Conservation (phyloP, 495 filamentous ascomycete genomes). For the Thozetella sp. region DNA sequence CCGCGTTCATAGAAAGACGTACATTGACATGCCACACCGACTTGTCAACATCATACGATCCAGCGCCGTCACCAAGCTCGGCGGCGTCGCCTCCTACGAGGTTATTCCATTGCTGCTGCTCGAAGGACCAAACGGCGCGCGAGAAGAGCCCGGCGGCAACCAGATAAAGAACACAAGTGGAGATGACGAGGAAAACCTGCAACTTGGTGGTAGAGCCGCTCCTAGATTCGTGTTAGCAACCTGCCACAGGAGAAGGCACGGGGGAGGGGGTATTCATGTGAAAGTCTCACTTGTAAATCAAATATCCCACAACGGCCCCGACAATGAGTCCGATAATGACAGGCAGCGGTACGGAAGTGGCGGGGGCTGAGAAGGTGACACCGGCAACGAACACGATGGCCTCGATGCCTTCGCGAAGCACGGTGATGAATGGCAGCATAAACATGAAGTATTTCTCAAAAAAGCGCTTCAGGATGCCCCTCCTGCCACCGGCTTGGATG, state of each 20-base stretch:
- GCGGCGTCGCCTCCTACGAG: constrained; percentile 70
- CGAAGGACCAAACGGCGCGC: constrained; percentile 71
- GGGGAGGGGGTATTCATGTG: too few species aligned
- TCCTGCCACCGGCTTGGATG: constrained; percentile 27
- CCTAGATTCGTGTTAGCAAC: constrained; percentile 22
- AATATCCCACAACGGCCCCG: constrained; percentile 64
- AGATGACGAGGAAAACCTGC: constrained; percentile 78
- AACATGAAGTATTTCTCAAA: constrained; percentile 83
- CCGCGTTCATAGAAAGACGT: constrained; percentile 25
- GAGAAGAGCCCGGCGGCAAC: constrained; percentile 87
- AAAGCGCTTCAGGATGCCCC: constrained; percentile 59
- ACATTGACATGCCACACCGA: constrained; percentile 93
- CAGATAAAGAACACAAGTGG: constrained; percentile 83
- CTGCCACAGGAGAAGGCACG: background rate
- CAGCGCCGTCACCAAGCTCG: constrained; percentile 76
- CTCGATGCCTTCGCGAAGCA: constrained; percentile 82
- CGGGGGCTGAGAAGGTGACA: constrained; percentile 75
- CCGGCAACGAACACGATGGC: constrained; percentile 82
- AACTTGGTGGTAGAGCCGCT: constrained; percentile 59
- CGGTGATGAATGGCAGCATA: constrained; percentile 77
- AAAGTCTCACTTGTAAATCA: constrained; percentile 76
- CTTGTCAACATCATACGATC: constrained; percentile 82
- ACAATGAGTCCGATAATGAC: constrained; percentile 68
- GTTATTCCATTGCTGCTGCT: constrained; percentile 66
- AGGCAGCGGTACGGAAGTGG: constrained; percentile 71